Evolutionary conservation across 345 rosid genomes (phyloP).

Genomic region (Bruguiera gymnorhiza): DNA sequence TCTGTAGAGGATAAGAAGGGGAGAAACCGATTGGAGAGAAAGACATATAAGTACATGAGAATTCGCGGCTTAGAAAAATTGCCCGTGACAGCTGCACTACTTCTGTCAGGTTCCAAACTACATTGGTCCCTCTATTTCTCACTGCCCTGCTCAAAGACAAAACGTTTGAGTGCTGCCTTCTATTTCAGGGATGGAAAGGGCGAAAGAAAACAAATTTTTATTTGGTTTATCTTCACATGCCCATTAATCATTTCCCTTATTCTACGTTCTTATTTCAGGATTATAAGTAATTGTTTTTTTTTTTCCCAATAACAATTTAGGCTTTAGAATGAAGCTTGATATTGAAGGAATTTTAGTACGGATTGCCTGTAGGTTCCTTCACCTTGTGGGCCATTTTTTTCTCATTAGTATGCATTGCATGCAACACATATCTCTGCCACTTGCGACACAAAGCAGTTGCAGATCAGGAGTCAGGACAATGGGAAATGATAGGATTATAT

Average conservation of each 20-base stretch:
- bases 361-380: too few species aligned
- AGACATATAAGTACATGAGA: not conserved
- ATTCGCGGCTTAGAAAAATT: slow-evolving; percentile 15
- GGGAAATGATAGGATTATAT: too few species aligned
- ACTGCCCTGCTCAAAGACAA: slow-evolving; percentile 23
- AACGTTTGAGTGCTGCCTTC: slow-evolving; percentile 24
- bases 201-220: slow-evolving; percentile 13
- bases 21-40: slow-evolving; percentile 10
- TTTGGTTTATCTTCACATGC: slow-evolving; percentile 23
- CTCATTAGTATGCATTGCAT: too few species aligned
- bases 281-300: too few species aligned
- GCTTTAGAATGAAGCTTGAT: not conserved
- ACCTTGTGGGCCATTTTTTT: too few species aligned
- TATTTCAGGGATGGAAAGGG: slow-evolving; percentile 2
- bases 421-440: too few species aligned
- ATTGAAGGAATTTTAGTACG: not conserved
- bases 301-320: not conserved
- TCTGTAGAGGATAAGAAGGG: slow-evolving; percentile 22
- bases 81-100: slow-evolving; percentile 37
- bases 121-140: slow-evolving; percentile 25
- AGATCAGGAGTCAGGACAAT: too few species aligned
- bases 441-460: too few species aligned
- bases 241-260: slow-evolving; percentile 1
- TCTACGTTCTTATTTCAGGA: not conserved
- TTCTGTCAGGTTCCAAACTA: slow-evolving; percentile 34